phyloP scores from a whole-genome alignment of 208 protist genomes.

The Leptomonas pyrrhocoris region DNA sequence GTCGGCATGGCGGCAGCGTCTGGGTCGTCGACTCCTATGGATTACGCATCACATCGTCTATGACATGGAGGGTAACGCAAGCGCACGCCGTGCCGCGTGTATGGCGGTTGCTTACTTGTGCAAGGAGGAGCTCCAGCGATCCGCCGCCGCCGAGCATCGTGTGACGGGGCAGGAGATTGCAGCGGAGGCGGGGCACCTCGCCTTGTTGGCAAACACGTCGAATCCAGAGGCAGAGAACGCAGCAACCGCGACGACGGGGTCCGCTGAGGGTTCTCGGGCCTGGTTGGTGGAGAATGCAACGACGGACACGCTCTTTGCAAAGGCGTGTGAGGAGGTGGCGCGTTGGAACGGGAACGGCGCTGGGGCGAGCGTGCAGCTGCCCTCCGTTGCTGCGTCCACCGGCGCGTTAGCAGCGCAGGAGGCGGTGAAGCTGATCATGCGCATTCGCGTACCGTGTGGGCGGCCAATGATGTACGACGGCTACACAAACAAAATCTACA shows the following conservation, averaged over 20 bases:
- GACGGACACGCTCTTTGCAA: conserved; percentile 4
- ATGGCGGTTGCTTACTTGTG: conserved; percentile 21
- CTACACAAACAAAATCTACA: conserved; percentile 43
- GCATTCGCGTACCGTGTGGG: conserved; percentile 86
- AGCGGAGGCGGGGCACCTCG: not conserved
- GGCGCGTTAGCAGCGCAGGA: conserved; percentile 96
- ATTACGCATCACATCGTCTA: conserved; percentile 12
- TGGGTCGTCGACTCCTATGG: conserved; percentile 12
- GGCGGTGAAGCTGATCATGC: conserved; percentile 95
- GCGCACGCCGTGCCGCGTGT: conserved; percentile 20
- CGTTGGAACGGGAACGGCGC: conserved; percentile 36
- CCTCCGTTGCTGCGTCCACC: conserved; percentile 90
- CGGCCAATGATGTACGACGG: conserved; percentile 95
- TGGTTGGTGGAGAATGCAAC: not conserved
- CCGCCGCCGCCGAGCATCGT: not conserved
- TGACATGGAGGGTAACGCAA: conserved; percentile 1
- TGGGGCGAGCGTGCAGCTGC: conserved; percentile 76
- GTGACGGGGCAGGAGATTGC: conserved; percentile 2
- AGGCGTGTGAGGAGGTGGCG: conserved; percentile 66
- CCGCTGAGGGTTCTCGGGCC: not conserved
- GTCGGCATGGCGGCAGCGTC: conserved; percentile 19
- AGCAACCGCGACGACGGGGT: not conserved
- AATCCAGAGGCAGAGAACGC: not conserved
- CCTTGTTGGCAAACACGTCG: not conserved
- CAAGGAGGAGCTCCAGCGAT: conserved; percentile 29